These are phyloP conservation scores for Aphanomyces cochlioides DNA, from an alignment of 352 stramenopile genomes.

Conservation along the genomic window DNA sequence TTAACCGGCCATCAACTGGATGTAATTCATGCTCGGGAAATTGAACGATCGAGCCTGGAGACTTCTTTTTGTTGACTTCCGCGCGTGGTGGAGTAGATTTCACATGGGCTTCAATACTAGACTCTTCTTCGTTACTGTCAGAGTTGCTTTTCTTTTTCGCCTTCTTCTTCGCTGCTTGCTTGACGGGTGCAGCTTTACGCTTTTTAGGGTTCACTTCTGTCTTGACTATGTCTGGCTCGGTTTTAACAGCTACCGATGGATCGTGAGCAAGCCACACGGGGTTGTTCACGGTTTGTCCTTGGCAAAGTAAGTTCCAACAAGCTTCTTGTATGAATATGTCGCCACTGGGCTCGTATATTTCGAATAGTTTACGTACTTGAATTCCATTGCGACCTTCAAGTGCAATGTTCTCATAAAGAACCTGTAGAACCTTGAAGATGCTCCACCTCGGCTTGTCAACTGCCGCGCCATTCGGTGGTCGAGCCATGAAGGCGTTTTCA, in stretches of 20 bases:
- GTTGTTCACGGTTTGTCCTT: background rate
- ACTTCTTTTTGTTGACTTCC: too few relatives aligned
- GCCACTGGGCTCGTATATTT: conserved; percentile 47
- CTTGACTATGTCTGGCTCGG: too few relatives aligned
- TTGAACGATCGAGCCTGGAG: too few relatives aligned
- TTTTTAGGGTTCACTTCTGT: conserved; percentile 7
- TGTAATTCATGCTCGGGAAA: conserved; percentile 33
- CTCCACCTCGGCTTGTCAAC: background rate
- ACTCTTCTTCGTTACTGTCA: background rate
- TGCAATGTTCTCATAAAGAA: conserved; percentile 55
- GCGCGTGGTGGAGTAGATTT: too few relatives aligned
- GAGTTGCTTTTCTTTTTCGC: conserved; percentile 1
- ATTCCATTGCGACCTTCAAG: conserved; percentile 73
- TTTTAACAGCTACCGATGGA: background rate
- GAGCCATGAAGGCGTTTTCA: background rate
- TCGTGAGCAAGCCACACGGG: background rate
- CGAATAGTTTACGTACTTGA: conserved; percentile 57
- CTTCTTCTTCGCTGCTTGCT: conserved; percentile 10
- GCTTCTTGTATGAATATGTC: conserved; percentile 33
- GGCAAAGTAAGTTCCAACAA: conserved; percentile 10
- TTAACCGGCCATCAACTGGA: conserved; percentile 45
- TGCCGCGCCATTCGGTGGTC: background rate
- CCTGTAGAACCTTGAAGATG: conserved; percentile 6
- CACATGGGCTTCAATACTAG: too few relatives aligned
- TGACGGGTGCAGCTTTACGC: conserved; percentile 9